These are phyloP conservation scores for Ilex aquifolium DNA, from an alignment of 257 asterid genomes.

Conservation along the genomic window DNA sequence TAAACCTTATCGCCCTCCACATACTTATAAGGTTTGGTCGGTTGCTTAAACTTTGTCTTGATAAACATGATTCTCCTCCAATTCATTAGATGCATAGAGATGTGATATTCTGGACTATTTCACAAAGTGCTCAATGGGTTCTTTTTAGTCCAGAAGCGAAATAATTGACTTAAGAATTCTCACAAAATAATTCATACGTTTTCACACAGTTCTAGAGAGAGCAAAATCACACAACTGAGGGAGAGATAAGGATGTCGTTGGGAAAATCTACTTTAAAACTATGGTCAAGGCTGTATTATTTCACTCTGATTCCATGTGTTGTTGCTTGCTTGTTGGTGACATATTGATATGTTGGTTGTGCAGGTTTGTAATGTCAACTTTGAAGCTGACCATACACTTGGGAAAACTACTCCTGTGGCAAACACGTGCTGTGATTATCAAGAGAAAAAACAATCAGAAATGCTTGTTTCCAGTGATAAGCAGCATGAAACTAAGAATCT, in stretches of 20 bases:
- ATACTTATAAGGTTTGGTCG: constrained; percentile 33
- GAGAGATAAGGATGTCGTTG: no score
- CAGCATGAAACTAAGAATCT: not conserved
- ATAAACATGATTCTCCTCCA: not conserved
- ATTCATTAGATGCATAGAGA: not conserved
- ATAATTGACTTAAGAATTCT: not conserved
- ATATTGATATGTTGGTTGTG: not conserved
- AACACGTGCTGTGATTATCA: not conserved
- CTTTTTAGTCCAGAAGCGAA: not conserved
- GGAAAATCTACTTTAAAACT: no score
- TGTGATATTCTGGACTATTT: not conserved
- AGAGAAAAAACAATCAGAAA: constrained; percentile 2
- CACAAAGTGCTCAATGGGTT: not conserved
- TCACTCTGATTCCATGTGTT: not conserved
- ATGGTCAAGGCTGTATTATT: not conserved
- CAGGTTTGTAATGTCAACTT: constrained; percentile 14
- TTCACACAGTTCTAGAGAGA: not conserved
- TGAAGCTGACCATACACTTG: constrained; percentile 1
- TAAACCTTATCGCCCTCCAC: constrained; percentile 65
- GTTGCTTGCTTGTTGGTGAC: not conserved
- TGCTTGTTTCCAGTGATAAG: constrained; percentile 3
- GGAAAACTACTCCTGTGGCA: not conserved
- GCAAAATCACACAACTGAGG: constrained; percentile 4
- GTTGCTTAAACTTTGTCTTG: constrained; percentile 9
- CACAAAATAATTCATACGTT: not conserved